These are phyloP conservation scores for Coprinopsis sp. DNA, from an alignment of 768 basidiomycete genomes.

Conservation along the genomic window DNA sequence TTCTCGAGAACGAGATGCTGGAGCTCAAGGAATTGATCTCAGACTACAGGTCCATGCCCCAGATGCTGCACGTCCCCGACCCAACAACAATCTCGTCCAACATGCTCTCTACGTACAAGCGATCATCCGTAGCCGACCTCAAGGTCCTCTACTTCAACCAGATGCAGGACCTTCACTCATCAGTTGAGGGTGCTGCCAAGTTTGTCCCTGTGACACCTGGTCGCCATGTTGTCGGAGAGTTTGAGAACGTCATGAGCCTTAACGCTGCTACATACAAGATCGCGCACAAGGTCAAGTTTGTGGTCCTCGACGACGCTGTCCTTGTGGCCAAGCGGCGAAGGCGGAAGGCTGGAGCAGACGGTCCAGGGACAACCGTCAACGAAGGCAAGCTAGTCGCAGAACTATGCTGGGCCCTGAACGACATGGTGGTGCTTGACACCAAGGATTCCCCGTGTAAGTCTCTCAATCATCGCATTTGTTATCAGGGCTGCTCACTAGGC, in stretches of 20 bases:
- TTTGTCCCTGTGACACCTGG: constrained; percentile 90
- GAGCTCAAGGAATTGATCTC: constrained; percentile 91
- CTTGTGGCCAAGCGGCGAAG: constrained; percentile 79
- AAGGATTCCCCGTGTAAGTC: constrained; percentile 87
- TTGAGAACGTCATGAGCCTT: constrained; percentile 75
- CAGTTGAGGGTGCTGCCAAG: constrained; percentile 93
- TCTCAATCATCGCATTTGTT: constrained; percentile 7
- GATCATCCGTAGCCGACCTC: constrained; percentile 94
- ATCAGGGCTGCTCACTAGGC: background rate
- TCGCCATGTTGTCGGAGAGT: constrained; percentile 84
- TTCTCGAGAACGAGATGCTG: constrained; percentile 95
- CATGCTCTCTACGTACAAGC: constrained; percentile 43
- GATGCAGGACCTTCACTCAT: constrained; percentile 84
- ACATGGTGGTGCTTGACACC: constrained; percentile 93
- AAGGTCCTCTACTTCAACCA: constrained; percentile 92
- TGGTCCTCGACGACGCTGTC: constrained; percentile 87
- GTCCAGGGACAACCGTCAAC: constrained; percentile 39
- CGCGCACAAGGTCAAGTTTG: constrained; percentile 81
- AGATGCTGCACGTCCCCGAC: constrained; percentile 85
- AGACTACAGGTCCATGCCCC: constrained; percentile 96
- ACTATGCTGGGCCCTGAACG: constrained; percentile 86
- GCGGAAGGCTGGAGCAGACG: constrained; percentile 49
- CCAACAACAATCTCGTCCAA: constrained; percentile 55
- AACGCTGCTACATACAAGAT: constrained; percentile 96
- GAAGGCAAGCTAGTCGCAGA: constrained; percentile 88